phyloP scores from a whole-genome alignment of 176 grass and related monocot species.

The Triticum urartu region DNA sequence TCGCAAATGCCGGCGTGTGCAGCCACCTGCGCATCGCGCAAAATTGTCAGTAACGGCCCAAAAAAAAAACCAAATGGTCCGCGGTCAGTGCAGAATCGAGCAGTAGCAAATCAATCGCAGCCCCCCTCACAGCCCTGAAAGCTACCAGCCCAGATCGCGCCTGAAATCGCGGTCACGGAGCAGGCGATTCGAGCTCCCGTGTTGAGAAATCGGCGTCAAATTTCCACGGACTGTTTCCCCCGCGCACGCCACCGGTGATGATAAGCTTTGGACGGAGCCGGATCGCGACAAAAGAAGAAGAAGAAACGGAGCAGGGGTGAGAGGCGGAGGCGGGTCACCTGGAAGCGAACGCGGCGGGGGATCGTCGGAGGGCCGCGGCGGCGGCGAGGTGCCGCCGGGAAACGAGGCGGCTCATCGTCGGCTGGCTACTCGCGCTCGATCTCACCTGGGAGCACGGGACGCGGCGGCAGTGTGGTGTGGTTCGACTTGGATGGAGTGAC shows the following conservation, averaged over 20 bases:
- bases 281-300: neutral
- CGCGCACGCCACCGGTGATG: neutral
- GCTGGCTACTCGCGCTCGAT: neutral
- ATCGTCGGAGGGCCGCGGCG: neutral
- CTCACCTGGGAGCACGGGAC: neutral
- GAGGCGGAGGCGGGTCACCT: constrained; percentile 26
- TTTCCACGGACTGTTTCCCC: neutral
- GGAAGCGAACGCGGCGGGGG: constrained; percentile 24
- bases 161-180: neutral
- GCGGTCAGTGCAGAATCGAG: neutral
- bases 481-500: constrained; percentile 6
- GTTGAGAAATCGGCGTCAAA: neutral
- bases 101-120: neutral
- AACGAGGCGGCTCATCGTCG: constrained; percentile 47
- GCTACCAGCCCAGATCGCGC: constrained; percentile 18
- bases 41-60: neutral
- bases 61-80: neutral
- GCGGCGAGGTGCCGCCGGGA: constrained; percentile 31
- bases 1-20: constrained; percentile 81
- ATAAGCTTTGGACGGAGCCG: neutral
- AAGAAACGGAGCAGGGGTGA: neutral
- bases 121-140: neutral
- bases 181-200: neutral
- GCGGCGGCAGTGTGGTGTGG: neutral
- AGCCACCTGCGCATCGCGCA: constrained; percentile 53